phyloP scores from a whole-genome alignment of 345 rosid species.

The Salix brachista region DNA sequence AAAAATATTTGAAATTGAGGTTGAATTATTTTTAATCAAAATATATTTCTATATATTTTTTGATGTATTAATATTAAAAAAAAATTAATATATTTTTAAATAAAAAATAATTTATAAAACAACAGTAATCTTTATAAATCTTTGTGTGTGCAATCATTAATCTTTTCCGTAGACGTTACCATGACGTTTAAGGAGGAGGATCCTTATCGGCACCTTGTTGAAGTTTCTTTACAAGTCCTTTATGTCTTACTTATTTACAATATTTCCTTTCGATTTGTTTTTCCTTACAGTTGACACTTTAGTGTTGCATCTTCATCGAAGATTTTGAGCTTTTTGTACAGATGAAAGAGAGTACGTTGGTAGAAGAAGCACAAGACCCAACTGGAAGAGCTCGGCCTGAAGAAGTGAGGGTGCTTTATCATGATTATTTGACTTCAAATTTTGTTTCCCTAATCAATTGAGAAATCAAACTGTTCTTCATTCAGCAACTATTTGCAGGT shows the following conservation, averaged over 20 bases:
- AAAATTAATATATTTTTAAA: no score
- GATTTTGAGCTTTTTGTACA: slow-evolving; percentile 14
- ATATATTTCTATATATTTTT: no score
- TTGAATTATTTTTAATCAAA: no score
- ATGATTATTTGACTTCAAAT: not conserved
- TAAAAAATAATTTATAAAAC: no score
- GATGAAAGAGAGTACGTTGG: slow-evolving; percentile 33
- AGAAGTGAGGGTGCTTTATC: slow-evolving; percentile 23
- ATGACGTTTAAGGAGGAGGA: no score
- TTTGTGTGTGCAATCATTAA: no score
- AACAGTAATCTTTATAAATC: no score
- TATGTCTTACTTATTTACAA: not conserved
- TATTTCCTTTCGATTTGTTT: not conserved
- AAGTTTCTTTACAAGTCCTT: not conserved
- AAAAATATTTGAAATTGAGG: no score
- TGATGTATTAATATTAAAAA: no score
- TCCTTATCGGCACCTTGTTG: no score
- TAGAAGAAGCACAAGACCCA: slow-evolving; percentile 11
- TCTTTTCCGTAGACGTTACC: no score
- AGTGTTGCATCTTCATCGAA: not conserved
- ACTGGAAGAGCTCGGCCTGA: slow-evolving; percentile 15
- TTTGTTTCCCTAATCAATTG: not conserved
- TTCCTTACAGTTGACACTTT: not conserved
- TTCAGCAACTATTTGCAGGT: slow-evolving; percentile 17
- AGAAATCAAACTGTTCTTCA: not conserved